Evolutionary conservation across 495 filamentous ascomycete species (phyloP), one percentile per base, ranked within the genome.

Genomic region (Glarea lozoyensis): DNA sequence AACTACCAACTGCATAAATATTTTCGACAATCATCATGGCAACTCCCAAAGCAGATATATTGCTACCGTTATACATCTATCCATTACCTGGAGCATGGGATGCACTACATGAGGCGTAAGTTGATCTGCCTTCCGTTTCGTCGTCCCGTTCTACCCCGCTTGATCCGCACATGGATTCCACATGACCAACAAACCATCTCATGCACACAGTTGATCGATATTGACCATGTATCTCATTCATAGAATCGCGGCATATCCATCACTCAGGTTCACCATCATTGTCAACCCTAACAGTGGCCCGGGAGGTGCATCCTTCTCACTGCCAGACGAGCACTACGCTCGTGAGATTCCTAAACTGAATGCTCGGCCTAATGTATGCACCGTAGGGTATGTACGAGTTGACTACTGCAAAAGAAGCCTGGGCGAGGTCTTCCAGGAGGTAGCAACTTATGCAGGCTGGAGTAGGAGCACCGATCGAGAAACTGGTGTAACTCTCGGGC

Each of bases 21-120:
- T n/a, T n/a, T n/a, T n/a, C n/a, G n/a, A n/a, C n/a, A n/a, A n/a
- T n/a, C n/a, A n/a, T n/a, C n/a, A n/a, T n/a, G n/a, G n/a, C 43
- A 52, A 52, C 35, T 66, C 60, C 33, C 69, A 34, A 34, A 67
- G 54, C 59, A 59, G 24, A 54, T 60, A 35, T 57, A 65, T 22
- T 39, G 60, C 13, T 49, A 55, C 13, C 56, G 55, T 17, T 76
- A 27, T 76, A 76, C 59, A 63, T 75, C 36, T 76, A 76, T 54
- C 72, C 72, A 36, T 49, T 56, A 16, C 57, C 64, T n/a, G 61
- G 54, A 15, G 62, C 70, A 16, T 76, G 72, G 72, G 46, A 58
- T 47, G n/a, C n/a, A n/a, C n/a, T n/a, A n/a, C n/a, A n/a, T n/a
- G n/a, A n/a, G n/a, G n/a, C n/a, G n/a, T n/a, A n/a, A n/a, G n/a